Conservation (phyloP, 768 basidiomycete species). For the Phaeotremella fagi region DNA sequence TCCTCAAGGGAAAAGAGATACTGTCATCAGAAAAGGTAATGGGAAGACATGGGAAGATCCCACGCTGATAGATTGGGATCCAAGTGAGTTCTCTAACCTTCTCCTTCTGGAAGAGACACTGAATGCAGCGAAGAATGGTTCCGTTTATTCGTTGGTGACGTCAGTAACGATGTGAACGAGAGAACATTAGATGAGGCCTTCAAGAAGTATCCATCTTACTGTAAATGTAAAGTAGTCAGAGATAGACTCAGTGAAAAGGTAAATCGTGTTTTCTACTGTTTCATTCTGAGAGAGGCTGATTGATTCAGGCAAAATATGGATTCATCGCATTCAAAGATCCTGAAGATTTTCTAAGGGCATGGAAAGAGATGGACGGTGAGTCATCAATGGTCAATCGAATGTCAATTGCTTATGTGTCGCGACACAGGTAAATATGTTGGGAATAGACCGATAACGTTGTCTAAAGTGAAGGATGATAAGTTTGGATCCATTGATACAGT, state of each 20-base stretch:
- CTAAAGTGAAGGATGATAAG: constrained; percentile 81
- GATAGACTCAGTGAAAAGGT: constrained; percentile 93
- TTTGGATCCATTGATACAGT: constrained; percentile 68
- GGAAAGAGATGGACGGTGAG: constrained; percentile 99
- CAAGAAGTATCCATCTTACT: constrained; percentile 85
- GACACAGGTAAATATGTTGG: constrained; percentile 89
- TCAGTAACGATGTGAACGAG: constrained; percentile 97
- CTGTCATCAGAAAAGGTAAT: constrained; percentile 88
- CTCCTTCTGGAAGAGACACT: background rate
- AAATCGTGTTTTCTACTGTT: too few species aligned
- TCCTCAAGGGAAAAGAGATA: constrained; percentile 63
- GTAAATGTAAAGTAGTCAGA: constrained; percentile 89
- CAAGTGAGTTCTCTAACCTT: constrained; percentile 65
- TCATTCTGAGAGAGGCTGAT: constrained; percentile 3
- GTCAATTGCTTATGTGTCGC: background rate
- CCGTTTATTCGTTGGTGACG: constrained; percentile 92
- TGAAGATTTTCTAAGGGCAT: constrained; percentile 94
- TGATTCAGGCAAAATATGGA: constrained; percentile 76
- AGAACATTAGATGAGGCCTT: constrained; percentile 90
- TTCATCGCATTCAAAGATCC: constrained; percentile 98
- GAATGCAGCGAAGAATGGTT: constrained; percentile 70
- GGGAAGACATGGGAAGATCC: constrained; percentile 99
- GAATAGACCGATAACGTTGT: constrained; percentile 91
- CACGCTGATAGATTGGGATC: constrained; percentile 94
- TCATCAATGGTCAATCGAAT: background rate